Percentiles rank a stretch among this genome's conserved stretches.
phyloP scores from a whole-genome alignment of 2,329 filamentous ascomycete genomes.

The Nemania abortiva region DNA sequence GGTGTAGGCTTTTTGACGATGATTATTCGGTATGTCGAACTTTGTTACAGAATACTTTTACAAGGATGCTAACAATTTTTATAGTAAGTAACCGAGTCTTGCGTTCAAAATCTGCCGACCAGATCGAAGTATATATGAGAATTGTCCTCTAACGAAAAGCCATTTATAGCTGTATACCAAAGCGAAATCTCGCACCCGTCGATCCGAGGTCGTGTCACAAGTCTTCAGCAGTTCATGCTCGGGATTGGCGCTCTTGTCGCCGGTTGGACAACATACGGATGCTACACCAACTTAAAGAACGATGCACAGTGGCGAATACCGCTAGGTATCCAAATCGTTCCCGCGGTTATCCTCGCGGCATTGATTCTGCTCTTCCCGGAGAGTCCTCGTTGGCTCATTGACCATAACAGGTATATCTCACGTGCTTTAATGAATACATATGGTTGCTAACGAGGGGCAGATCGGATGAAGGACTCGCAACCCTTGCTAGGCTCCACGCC shows the following conservation, averaged over 20 bases:
- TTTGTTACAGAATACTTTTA: background rate
- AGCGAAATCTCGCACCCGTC: slow-evolving; percentile 82
- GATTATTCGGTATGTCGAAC: slow-evolving; percentile 54
- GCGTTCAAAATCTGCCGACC: background rate
- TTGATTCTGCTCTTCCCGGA: slow-evolving; percentile 80
- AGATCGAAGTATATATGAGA: background rate
- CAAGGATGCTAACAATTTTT: slow-evolving; percentile 23
- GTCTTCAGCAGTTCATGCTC: slow-evolving; percentile 85
- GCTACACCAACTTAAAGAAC: slow-evolving; percentile 49
- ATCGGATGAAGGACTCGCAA: slow-evolving; percentile 73
- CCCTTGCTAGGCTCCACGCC: slow-evolving; percentile 76
- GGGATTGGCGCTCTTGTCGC: slow-evolving; percentile 80
- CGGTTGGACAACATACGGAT: slow-evolving; percentile 78
- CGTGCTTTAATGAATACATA: background rate
- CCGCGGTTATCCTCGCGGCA: slow-evolving; percentile 71
- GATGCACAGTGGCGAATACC: slow-evolving; percentile 65
- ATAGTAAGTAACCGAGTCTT: slow-evolving; percentile 22
- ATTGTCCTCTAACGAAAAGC: slow-evolving; percentile 18
- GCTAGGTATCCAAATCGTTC: slow-evolving; percentile 78
- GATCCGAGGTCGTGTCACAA: slow-evolving; percentile 80
- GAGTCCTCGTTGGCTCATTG: slow-evolving; percentile 79
- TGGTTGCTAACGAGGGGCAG: slow-evolving; percentile 45
- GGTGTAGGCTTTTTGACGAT: slow-evolving; percentile 63
- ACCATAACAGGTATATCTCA: slow-evolving; percentile 62
- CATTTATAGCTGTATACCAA: slow-evolving; percentile 71